Conservation (phyloP, 2,329 filamentous ascomycete species). For the Botryosphaeria dothidea region DNA sequence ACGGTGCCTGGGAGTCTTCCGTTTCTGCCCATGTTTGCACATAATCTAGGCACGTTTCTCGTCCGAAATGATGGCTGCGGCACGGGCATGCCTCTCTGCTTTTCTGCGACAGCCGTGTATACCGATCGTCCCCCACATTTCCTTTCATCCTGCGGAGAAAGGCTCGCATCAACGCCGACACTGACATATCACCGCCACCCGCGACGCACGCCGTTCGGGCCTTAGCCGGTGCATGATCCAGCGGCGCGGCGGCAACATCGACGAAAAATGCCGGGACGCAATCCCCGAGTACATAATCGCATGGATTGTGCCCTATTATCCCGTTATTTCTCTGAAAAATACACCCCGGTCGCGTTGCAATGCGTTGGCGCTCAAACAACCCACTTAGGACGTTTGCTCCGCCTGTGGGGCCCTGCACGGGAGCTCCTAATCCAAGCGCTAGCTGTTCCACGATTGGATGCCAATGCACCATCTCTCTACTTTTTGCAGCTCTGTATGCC, state of each 20-base stretch:
- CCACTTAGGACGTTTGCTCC: background rate
- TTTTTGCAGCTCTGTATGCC: background rate
- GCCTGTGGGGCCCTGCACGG: background rate
- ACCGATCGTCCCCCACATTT: background rate
- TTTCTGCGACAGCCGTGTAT: background rate
- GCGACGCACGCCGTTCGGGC: background rate
- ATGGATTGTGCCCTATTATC: background rate
- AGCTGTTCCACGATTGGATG: constrained; percentile 7
- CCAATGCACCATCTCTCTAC: background rate
- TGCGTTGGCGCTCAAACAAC: constrained; percentile 11
- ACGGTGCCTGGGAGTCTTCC: background rate
- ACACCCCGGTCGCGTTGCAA: background rate
- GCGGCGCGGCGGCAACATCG: background rate
- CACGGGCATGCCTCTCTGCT: background rate
- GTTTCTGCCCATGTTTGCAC: background rate
- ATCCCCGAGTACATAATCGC: too few species aligned
- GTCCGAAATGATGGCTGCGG: background rate
- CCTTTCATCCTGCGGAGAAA: background rate
- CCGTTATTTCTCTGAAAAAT: constrained; percentile 10
- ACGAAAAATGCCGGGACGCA: background rate
- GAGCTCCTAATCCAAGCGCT: background rate
- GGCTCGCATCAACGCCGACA: background rate
- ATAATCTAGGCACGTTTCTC: background rate
- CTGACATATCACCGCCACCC: background rate
- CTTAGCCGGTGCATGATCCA: background rate